Evolutionary conservation across 208 protist genomes (phyloP).

Genomic region (Trypanosoma brucei): DNA sequence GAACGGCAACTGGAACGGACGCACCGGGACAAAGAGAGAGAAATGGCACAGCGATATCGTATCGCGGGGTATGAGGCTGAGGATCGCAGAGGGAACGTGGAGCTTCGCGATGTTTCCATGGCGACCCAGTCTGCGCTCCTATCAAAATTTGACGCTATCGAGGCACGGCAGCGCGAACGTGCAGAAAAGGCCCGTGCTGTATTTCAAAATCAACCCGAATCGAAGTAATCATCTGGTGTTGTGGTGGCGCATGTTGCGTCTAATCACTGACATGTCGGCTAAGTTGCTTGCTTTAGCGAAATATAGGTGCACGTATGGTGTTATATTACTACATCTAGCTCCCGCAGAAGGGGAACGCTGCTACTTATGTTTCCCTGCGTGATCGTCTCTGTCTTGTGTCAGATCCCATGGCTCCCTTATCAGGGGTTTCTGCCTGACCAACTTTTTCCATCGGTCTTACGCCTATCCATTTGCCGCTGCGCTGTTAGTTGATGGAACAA

Average conservation of each 20-base stretch:
- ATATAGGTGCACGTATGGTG: too few relatives aligned
- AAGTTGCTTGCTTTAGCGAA: not conserved
- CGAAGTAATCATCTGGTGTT: not conserved
- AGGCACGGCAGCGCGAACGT: slow-evolving; percentile 45
- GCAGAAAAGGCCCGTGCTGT: slow-evolving; percentile 42
- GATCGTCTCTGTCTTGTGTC: too few relatives aligned
- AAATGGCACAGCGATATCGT: slow-evolving; percentile 26
- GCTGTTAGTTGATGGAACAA: too few relatives aligned
- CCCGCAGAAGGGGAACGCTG: too few relatives aligned
- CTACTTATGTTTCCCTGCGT: too few relatives aligned
- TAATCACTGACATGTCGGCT: not conserved
- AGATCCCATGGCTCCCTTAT: too few relatives aligned
- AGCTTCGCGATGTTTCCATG: slow-evolving; percentile 16
- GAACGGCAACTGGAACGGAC: slow-evolving; percentile 57
- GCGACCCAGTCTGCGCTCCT: slow-evolving; percentile 26
- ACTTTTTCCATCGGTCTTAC: too few relatives aligned
- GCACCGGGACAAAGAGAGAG: slow-evolving; percentile 63
- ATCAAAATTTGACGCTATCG: slow-evolving; percentile 37
- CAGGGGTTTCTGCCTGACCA: too few relatives aligned
- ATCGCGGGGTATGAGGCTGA: slow-evolving; percentile 26
- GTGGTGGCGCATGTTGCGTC: too few relatives aligned
- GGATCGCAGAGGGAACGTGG: slow-evolving; percentile 14
- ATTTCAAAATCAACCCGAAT: slow-evolving; percentile 6
- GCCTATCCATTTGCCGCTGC: too few relatives aligned
- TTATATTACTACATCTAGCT: too few relatives aligned